Conservation (phyloP, 2,329 filamentous ascomycete species). For the Xylaria sp. region DNA sequence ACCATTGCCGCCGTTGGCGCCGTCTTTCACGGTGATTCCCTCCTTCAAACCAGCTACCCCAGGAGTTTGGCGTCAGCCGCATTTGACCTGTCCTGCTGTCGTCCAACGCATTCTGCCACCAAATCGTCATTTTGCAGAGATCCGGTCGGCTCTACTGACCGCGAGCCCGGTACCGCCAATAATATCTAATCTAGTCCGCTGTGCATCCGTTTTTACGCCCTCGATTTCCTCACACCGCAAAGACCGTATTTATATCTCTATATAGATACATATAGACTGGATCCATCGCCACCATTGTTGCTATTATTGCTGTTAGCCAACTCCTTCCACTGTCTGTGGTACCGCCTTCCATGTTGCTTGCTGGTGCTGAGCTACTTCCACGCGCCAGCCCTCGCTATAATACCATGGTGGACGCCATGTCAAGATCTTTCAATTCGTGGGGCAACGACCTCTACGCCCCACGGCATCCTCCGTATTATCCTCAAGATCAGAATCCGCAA, state of each 20-base stretch:
- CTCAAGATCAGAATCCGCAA: conserved; percentile 44
- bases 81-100: conserved; percentile 26
- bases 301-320: conserved; percentile 17
- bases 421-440: conserved; percentile 48
- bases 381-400: conserved; percentile 43
- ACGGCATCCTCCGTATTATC: conserved; percentile 44
- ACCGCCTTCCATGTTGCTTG: conserved; percentile 40
- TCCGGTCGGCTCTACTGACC: conserved; percentile 36
- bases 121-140: conserved; percentile 28
- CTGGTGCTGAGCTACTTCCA: conserved; percentile 42
- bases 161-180: conserved; percentile 39
- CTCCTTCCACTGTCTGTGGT: conserved; percentile 12
- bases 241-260: conserved; percentile 38
- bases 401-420: conserved; percentile 50
- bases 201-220: conserved; percentile 23
- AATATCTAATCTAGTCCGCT: conserved; percentile 34
- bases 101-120: conserved; percentile 29
- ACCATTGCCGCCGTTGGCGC: conserved; percentile 28
- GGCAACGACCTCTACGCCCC: conserved; percentile 46
- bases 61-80: conserved; percentile 41
- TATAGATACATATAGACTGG: conserved; percentile 19
- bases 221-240: conserved; percentile 17
- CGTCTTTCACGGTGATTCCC: conserved; percentile 19
- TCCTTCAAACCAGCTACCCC: conserved; percentile 23
- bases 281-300: conserved; percentile 2